phyloP scores from a whole-genome alignment of 108 stramenopile species.

The Nitzschia putrida region DNA sequence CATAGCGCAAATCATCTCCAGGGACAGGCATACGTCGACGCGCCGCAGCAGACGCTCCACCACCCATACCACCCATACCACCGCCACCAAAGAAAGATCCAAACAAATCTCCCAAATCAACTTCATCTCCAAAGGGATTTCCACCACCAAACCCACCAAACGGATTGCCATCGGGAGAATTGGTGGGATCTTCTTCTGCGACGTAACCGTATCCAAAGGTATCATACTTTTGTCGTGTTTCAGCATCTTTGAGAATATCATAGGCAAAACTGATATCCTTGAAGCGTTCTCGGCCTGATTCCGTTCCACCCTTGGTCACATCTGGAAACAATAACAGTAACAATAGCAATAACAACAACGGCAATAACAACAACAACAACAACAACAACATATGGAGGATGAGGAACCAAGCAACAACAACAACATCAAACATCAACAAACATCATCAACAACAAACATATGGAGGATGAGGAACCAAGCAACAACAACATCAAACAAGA shows the following conservation, averaged over 20 bases:
- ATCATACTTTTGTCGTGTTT: too few species aligned
- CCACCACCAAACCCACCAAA: conserved; percentile 56
- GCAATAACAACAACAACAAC: too few species aligned
- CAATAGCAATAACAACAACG: too few species aligned
- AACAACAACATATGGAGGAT: too few species aligned
- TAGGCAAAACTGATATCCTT: conserved; percentile 74
- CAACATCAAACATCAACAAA: too few species aligned
- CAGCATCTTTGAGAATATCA: conserved; percentile 49
- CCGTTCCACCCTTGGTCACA: background rate
- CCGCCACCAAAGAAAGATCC: conserved; percentile 95
- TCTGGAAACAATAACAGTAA: too few species aligned
- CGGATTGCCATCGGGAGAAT: background rate
- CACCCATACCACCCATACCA: conserved; percentile 67
- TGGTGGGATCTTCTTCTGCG: too few species aligned
- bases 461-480: too few species aligned
- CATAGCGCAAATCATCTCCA: conserved; percentile 91
- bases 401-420: too few species aligned
- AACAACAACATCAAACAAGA: background rate
- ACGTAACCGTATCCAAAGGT: too few species aligned
- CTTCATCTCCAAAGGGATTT: conserved; percentile 72
- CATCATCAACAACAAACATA: too few species aligned
- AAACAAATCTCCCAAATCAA: conserved; percentile 95
- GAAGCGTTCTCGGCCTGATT: conserved; percentile 37
- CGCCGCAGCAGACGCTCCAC: conserved; percentile 54
- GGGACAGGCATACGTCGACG: conserved; percentile 72